Evolutionary conservation across 257 asterid species (phyloP), one percentile per base, ranked within the genome.

Genomic region (Penstemon eatonii): DNA sequence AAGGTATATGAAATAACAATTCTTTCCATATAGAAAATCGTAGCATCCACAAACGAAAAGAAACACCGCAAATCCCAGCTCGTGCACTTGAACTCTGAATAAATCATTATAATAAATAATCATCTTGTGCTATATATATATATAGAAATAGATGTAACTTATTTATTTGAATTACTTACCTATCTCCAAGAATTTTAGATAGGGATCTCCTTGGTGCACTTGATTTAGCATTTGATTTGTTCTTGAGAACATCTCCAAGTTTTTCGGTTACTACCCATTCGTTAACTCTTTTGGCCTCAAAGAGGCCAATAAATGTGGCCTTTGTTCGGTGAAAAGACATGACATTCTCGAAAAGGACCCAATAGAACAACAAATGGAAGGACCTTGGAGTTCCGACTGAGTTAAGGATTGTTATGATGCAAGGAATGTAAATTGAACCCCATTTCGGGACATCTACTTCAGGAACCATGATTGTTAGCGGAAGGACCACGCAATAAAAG

Each of bases 201-300:
- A 79, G 71, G 5, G 84, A 54, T 70, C 64, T 86, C 82, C 69
- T 86, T 8, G 80, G 72, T 36, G 77, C 73, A 46, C 52, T 51
- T 5, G 72, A 18, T 73, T 84, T 90, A 36, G 54, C 41, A 13
- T 75, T 77, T 5, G 87, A 69, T 70, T 93, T 93, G 79, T 76
- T 87, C 76, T 87, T 94, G 12, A 88, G 76, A 40, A 86, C 47
- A 38, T 94, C 99, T 68, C 99, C 99, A 0, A 91, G 89, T 67
- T 94, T 94, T 76, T 94, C 99, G 6, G 99, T 94, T 63, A 94
- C 99, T 42, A 94, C 89, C 99, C 99, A 94, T 82, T 94, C 99
- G 47, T 94, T 94, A 4, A 84, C 97, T 50, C 99, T 83, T 74
- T 85, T 86, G 0, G 91, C 96, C 80, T 89, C 99, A 4, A 94